Evolutionary conservation across 352 stramenopile species (phyloP).

Genomic region (Saprolegnia parasitica): DNA sequence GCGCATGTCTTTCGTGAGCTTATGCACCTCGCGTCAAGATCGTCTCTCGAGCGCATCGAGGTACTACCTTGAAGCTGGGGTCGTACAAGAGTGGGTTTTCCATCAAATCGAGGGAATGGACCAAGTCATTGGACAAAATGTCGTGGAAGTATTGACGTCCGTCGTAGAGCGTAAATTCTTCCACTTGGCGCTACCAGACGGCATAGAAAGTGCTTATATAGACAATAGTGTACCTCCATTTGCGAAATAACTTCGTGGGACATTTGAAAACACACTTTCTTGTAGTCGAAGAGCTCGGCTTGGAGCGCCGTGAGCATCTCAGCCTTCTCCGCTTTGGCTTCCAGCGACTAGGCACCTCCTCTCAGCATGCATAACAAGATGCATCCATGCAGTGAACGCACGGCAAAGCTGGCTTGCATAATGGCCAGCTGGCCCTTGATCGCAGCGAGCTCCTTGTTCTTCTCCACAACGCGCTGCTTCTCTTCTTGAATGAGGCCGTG

Average conservation of each 20-base stretch:
- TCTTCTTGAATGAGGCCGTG: conserved; percentile 35
- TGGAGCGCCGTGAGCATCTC: conserved; percentile 32
- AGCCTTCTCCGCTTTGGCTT: conserved; percentile 30
- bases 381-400: conserved; percentile 32
- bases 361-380: conserved; percentile 43
- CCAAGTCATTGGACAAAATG: conserved; percentile 58
- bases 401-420: conserved; percentile 32
- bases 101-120: conserved; percentile 54
- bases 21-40: conserved; percentile 6
- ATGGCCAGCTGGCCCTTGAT: conserved; percentile 48
- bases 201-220: not conserved
- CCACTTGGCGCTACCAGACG: conserved; percentile 14
- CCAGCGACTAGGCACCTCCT: conserved; percentile 36
- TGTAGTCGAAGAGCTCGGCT: conserved; percentile 56
- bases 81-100: conserved; percentile 65
- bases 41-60: not conserved
- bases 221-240: conserved; percentile 38
- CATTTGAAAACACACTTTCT: conserved; percentile 66
- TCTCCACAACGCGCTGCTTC: conserved; percentile 35
- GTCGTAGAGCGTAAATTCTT: conserved; percentile 41
- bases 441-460: conserved; percentile 53
- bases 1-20: conserved; percentile 6
- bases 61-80: conserved; percentile 42
- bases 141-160: conserved; percentile 57
- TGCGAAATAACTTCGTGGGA: conserved; percentile 41